Base-by-base conservation (phyloP, 2,329 filamentous ascomycete species). In the Aspergillus pseudotamarii region DNA sequence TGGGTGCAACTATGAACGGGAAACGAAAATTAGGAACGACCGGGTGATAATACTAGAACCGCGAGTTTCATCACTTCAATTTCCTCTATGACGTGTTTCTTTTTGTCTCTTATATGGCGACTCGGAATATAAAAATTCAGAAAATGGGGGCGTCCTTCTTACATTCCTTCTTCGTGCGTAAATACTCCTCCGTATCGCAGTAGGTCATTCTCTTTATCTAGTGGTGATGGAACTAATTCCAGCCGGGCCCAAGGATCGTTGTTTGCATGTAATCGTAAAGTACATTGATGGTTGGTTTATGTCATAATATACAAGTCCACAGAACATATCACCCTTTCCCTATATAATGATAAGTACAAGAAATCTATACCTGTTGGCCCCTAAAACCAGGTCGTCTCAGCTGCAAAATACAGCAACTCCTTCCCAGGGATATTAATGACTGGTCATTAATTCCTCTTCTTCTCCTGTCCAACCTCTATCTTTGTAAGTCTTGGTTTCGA, bases 91-190 rank as follows among this genome's bases (percentile, higher is more conserved):
- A 60, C 58, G 57, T 64, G 36, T 38, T 53, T 57, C 56, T 64
- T 61, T 62, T 62, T 62, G 48, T 63, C 53, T 55, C 50, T 62
- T 59, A 58, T 58, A 58, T 65, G 60, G 57, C 60, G 60, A 63
- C 53, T 60, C 51, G 60, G 60, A 63, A 60, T 60, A 64, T 60
- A 58, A 64, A 64, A 62, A 64, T 56, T 57, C 58, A 54, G 46
- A 38, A 46, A 55, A 63, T 45, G 23, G 43, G 23, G 38, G 26
- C 51, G 50, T 41, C 50, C 50, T n/a, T 55, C 36, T 21, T 38
- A 23, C 6, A 14, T 41, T 36, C 30, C 28, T n/a, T 34, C 9
- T 10, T 21, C 4, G 6, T 28, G 26, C 23, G 19, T 32, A 51
- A n/a, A 21, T 32, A 19, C 16, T 32, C 16, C 28, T 32, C 16